Conservation (phyloP, 208 protist genomes). For the Naegleria fowleri region DNA sequence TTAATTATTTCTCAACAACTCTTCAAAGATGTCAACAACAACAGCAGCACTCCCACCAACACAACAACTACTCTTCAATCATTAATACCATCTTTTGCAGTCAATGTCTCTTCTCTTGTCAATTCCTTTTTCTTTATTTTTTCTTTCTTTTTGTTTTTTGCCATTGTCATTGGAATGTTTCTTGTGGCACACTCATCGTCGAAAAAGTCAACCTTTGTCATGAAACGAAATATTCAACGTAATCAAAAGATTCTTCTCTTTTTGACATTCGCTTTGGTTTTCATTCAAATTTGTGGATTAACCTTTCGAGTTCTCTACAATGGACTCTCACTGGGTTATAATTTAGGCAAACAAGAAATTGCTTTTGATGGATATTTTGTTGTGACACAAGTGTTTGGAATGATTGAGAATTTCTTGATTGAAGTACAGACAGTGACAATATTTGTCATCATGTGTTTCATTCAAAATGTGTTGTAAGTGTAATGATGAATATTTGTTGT, state of each 20-base stretch:
- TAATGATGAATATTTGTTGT: neutral
- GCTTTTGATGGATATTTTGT: neutral
- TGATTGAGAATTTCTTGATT: neutral
- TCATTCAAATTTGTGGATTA: neutral
- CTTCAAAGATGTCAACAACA: too few species aligned
- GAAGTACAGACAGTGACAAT: neutral
- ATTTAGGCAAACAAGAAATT: neutral
- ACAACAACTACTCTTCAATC: too few species aligned
- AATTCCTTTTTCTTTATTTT: too few species aligned
- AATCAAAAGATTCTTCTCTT: neutral
- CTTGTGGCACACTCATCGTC: too few species aligned
- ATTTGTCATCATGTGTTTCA: neutral
- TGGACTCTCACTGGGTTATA: neutral
- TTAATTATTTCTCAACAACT: too few species aligned
- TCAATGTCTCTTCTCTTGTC: too few species aligned
- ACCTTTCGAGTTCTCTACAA: neutral
- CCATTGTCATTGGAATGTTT: too few species aligned
- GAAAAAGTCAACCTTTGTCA: too few species aligned
- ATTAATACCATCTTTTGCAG: too few species aligned
- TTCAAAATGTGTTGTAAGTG: neutral
- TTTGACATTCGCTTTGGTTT: neutral
- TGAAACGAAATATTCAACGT: neutral
- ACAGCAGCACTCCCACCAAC: too few species aligned
- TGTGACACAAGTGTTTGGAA: neutral
- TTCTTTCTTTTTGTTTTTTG: too few species aligned